Evolutionary conservation across 176 grass and related monocot genomes (phyloP).

Genomic region (Carex pumila): DNA sequence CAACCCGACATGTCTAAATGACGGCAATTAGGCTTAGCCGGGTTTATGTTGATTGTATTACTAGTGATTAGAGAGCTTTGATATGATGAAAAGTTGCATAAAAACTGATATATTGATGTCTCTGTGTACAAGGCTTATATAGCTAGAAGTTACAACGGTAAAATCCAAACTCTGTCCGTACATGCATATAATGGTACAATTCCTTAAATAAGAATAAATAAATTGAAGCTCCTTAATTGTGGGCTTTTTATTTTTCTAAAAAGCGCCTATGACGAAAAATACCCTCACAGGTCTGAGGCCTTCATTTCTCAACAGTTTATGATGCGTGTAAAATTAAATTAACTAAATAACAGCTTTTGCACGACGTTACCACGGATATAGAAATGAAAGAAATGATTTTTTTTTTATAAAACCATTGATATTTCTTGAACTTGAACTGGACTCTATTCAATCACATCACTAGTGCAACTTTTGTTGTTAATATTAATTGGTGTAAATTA

Average conservation of each 20-base stretch:
- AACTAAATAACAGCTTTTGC: background rate
- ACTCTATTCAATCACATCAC: background rate
- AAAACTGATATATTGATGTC: no score
- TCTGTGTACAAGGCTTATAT: no score
- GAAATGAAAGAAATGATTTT: background rate
- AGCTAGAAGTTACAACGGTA: no score
- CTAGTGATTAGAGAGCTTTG: no score
- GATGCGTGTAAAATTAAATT: background rate
- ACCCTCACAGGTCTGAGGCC: no score
- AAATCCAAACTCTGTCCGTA: no score
- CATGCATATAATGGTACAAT: no score
- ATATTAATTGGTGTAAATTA: background rate
- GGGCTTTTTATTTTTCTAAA: no score
- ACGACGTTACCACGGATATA: background rate
- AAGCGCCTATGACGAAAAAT: no score
- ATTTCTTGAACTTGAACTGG: background rate
- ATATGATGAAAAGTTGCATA: no score
- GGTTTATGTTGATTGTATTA: background rate
- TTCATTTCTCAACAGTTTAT: background rate
- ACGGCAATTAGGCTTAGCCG: background rate
- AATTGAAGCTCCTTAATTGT: no score
- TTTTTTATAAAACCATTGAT: background rate
- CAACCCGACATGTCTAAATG: conserved; percentile 46
- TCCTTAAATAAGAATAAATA: no score
- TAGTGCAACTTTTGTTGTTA: background rate